Conservation (phyloP, 140 eudicot species). For the Erigeron philadelphicus region DNA sequence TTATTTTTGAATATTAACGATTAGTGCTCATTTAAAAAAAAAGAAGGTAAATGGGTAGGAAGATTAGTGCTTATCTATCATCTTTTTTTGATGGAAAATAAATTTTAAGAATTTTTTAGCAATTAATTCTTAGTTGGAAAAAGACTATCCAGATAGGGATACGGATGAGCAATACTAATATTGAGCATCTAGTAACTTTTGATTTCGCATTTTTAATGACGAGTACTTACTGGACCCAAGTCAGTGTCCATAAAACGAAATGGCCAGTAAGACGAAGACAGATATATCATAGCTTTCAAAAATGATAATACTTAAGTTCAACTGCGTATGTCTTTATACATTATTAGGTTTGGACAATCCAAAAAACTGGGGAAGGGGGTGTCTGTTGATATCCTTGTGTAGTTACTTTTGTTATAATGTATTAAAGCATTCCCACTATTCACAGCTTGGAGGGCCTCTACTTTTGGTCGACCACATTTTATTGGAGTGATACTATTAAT, state of each 20-base stretch:
- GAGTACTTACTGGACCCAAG: too few relatives aligned
- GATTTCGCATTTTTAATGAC: too few relatives aligned
- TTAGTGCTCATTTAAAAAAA: too few relatives aligned
- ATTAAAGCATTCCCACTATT: too few relatives aligned
- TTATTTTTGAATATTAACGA: too few relatives aligned
- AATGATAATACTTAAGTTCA: neutral
- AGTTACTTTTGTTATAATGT: neutral
- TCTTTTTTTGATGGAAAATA: too few relatives aligned
- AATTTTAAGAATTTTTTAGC: conserved; percentile 18
- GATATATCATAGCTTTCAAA: neutral
- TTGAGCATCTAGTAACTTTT: too few relatives aligned
- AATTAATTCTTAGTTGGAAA: neutral
- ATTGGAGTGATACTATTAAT: neutral
- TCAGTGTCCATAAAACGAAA: neutral
- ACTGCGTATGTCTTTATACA: neutral
- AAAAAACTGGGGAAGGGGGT: conserved; percentile 3
- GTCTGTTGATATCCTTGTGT: neutral
- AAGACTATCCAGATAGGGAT: too few relatives aligned
- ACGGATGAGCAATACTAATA: too few relatives aligned
- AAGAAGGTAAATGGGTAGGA: too few relatives aligned
- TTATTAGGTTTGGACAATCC: neutral
- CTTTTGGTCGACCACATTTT: neutral
- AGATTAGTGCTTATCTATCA: too few relatives aligned
- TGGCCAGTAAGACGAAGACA: neutral
- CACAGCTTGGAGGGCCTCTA: neutral